phyloP scores from a whole-genome alignment of 1,284 basidiomycete species.

The Wolfiporia cocos region DNA sequence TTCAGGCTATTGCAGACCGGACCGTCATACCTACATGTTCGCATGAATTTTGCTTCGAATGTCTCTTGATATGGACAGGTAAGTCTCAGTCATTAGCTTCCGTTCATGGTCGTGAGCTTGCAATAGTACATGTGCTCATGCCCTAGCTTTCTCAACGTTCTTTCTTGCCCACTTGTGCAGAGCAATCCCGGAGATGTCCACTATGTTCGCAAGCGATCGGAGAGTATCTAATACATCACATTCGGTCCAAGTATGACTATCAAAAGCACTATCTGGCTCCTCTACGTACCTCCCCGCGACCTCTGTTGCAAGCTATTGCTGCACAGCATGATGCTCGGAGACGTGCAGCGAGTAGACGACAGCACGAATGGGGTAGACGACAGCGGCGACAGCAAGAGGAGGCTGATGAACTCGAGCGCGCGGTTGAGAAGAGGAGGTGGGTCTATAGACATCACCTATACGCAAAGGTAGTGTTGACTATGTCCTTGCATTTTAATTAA shows the following conservation, averaged over 20 bases:
- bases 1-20: constrained; percentile 70
- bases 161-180: constrained; percentile 27
- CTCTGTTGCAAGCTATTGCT: constrained; percentile 26
- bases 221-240: constrained; percentile 75
- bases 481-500: neutral
- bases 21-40: constrained; percentile 77
- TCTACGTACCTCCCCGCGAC: constrained; percentile 44
- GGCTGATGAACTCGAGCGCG: constrained; percentile 58
- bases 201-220: constrained; percentile 74
- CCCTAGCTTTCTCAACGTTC: neutral
- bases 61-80: constrained; percentile 81
- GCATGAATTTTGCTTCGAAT: constrained; percentile 89
- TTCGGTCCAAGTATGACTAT: constrained; percentile 72
- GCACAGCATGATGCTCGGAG: constrained; percentile 22
- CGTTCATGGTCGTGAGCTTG: neutral
- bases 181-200: constrained; percentile 74
- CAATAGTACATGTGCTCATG: neutral
- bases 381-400: constrained; percentile 41
- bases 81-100: constrained; percentile 20
- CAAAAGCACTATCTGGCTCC: constrained; percentile 77
- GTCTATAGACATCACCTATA: constrained; percentile 73
- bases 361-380: constrained; percentile 46
- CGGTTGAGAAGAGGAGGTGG: constrained; percentile 50
- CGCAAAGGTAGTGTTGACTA: constrained; percentile 55
- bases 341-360: constrained; percentile 32